Percentiles rank a stretch among this genome's conserved stretches.
Conservation (phyloP, 768 basidiomycete genomes). For the Suillus variegatus region DNA sequence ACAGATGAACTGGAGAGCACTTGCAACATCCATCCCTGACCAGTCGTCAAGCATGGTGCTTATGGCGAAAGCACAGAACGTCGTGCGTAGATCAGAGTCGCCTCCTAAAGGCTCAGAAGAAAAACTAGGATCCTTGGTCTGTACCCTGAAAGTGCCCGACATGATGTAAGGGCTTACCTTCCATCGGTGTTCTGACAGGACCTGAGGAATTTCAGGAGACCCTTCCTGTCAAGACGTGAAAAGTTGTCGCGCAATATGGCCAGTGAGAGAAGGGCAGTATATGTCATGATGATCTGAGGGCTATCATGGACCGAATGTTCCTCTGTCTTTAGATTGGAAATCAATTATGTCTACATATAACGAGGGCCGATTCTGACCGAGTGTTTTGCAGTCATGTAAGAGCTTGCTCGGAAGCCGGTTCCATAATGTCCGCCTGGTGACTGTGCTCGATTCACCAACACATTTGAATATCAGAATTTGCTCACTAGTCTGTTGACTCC, state of each 20-base stretch:
- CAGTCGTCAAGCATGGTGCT: constrained; percentile 79
- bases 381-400: constrained; percentile 57
- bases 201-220: constrained; percentile 65
- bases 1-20: constrained; percentile 63
- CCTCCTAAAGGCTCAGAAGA: constrained; percentile 64
- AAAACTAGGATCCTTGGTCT: constrained; percentile 48
- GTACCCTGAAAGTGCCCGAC: constrained; percentile 7
- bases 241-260: constrained; percentile 89
- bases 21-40: constrained; percentile 65
- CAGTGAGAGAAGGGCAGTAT: constrained; percentile 83
- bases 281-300: constrained; percentile 91
- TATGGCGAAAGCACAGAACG: constrained; percentile 87
- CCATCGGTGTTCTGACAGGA: constrained; percentile 81
- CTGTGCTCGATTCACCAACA: constrained; percentile 9
- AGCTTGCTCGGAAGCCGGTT: constrained; percentile 73
- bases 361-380: constrained; percentile 16
- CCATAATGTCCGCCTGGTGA: constrained; percentile 55
- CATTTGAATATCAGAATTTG: constrained; percentile 6
- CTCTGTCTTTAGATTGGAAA: constrained; percentile 25
- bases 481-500: constrained; percentile 77
- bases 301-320: constrained; percentile 56
- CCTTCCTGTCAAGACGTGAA: constrained; percentile 62
- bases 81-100: constrained; percentile 80
- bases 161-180: constrained; percentile 52
- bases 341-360: constrained; percentile 8